Percentiles rank a stretch among this genome's conserved stretches.
These are phyloP conservation scores for Nothopassalora personata DNA, from an alignment of 2,329 filamentous ascomycete genomes.

Conservation along the genomic window DNA sequence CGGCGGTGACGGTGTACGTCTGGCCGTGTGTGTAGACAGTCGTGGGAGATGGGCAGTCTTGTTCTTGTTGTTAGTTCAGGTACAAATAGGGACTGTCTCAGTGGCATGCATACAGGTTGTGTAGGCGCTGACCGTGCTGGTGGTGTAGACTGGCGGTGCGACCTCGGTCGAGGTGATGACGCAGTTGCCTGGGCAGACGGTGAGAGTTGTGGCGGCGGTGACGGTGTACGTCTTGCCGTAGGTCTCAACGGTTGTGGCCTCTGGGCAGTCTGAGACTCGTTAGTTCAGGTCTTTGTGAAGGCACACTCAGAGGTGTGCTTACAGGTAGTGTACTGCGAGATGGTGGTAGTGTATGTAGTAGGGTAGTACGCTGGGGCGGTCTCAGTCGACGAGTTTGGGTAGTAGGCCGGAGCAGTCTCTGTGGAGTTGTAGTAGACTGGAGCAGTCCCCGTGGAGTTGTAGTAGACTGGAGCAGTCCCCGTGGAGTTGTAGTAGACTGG, in stretches of 20 bases:
- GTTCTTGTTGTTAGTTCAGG: background rate
- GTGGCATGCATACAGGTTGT: background rate
- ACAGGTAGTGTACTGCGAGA: background rate
- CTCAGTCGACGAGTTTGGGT: background rate
- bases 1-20: background rate
- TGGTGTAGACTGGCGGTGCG: background rate
- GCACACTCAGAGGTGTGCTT: background rate
- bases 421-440: background rate
- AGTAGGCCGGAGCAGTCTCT: background rate
- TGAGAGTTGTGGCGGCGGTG: background rate
- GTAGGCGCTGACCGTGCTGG: background rate
- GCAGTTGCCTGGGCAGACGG: background rate
- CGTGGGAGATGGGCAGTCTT: background rate
- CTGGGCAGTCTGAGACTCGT: background rate
- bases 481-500: background rate
- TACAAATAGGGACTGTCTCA: background rate
- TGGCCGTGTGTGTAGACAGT: no score
- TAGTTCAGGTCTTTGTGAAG: background rate
- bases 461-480: background rate
- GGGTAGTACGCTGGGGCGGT: background rate
- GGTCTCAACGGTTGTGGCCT: background rate
- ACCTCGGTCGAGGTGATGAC: background rate
- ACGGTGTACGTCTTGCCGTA: background rate
- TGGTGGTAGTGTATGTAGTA: background rate
- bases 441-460: background rate